These are phyloP conservation scores for Bacterosira constricta DNA, from an alignment of 108 stramenopile species.

Conservation along the genomic window DNA sequence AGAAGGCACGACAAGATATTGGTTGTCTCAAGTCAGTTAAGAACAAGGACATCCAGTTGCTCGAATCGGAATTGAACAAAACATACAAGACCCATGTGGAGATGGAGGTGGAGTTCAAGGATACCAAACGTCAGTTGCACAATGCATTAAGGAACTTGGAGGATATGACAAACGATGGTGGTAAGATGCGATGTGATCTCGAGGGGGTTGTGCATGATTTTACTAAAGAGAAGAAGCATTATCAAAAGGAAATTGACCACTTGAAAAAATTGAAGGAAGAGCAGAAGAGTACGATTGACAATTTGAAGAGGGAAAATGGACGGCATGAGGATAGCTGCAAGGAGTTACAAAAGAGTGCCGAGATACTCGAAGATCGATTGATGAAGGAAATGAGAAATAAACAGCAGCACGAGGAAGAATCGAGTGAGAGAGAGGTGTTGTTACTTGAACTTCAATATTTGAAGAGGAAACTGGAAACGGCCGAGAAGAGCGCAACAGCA, in stretches of 20 bases:
- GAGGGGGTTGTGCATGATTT: conserved; percentile 26
- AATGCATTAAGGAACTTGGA: conserved; percentile 37
- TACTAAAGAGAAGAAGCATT: conserved; percentile 27
- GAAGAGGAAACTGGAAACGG: conserved; percentile 9
- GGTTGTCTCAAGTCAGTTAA: conserved; percentile 16
- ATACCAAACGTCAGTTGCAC: conserved; percentile 28
- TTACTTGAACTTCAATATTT: conserved; percentile 8
- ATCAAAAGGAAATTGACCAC: conserved; percentile 14
- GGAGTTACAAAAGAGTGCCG: conserved; percentile 4
- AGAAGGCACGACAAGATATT: conserved; percentile 3
- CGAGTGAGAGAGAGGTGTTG: conserved; percentile 18
- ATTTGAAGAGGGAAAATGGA: conserved; percentile 17
- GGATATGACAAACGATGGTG: conserved; percentile 41
- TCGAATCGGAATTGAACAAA: conserved; percentile 37
- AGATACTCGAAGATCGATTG: conserved; percentile 14
- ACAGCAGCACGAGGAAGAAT: too few relatives aligned
- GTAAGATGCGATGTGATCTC: conserved; percentile 28
- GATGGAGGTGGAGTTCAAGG: conserved; percentile 30
- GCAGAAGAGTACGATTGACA: conserved; percentile 13
- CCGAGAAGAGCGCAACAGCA: too few relatives aligned
- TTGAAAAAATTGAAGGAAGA: conserved; percentile 6
- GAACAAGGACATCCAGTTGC: conserved; percentile 26
- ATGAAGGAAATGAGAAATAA: neutral
- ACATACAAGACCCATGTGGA: conserved; percentile 18
- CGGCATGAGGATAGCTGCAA: conserved; percentile 12